Evolutionary conservation across 2,329 filamentous ascomycete genomes (phyloP), one percentile per base, ranked within the genome.

Genomic region (Alternaria consortialis): DNA sequence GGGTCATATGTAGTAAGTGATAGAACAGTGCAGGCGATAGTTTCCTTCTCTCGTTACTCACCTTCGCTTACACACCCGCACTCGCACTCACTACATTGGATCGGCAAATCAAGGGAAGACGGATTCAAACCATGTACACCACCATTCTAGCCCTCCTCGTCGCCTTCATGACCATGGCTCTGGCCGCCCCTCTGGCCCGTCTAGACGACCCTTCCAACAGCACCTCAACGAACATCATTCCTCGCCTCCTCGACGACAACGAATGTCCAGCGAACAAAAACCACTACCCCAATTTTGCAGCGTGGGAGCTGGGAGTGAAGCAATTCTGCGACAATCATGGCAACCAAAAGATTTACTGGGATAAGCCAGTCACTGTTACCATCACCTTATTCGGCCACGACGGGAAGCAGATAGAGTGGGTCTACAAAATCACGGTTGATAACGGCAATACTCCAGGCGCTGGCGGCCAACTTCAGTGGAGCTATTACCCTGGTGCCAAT

Each of bases 331-430:
- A 43, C 7, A 11, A 6, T 8, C 29, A 47, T 7, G 48, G 43
- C 4, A 23, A 34, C 9, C 5, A 39, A 27, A 43, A 15, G 32
- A 44, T 36, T 17, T 48, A 23, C 12, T 25, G 23, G 36, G 37
- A 51, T 20, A 20, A 37, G 1, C 46, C 53, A n/a, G 25, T 60
- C n/a, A 25, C 27, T 11, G 23, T 39, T 23, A 60, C 58, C 13
- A 29, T 50, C 39, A 34, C 25, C 17, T 13, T 60, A 0, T 47
- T n/a, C 15, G 48, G 50, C 23, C 39, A 39, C 17, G 48, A 58
- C 51, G 4, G 13, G 4, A 55, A 52, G 7, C 59, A 56, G 36
- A 54, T 59, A 9, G 25, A 47, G 5, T 62, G 59, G 56, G 31
- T 62, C 7, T 62, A 42, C 39, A 39, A 44, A 43, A 39, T 62